Evolutionary conservation across 345 rosid species (phyloP), one percentile per base, ranked within the genome.

Genomic region (Cardamine resedifolia): DNA sequence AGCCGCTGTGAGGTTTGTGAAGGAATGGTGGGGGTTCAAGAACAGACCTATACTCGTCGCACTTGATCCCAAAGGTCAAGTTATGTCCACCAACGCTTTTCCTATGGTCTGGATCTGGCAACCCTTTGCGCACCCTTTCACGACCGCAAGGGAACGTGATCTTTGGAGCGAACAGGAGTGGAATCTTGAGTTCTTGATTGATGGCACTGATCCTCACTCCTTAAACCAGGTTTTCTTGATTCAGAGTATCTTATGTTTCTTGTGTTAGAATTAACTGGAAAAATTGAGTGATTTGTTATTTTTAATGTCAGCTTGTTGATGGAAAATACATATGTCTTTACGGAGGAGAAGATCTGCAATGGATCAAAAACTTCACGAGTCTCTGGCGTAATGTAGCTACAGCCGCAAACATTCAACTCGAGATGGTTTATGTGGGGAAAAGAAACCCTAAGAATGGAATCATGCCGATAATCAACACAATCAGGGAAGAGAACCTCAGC

Each of bases 41-140:
- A 83, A 83, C 73, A 85, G 80, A 63, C 85, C 97, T n/a, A 73
- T 90, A 28, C 76, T 87, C 18, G 89, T 93, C 51, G 98, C 84
- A 26, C 78, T 93, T 74, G 94, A 90, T 59, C 86, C 90, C 1
- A 90, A 89, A 68, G 98, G 96, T n/a, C 83, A 74, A 58, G 88
- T 88, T 44, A 84, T 71, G 73, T 82, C 83, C 55, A 86, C 82
- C 19, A 90, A 90, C 50, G 97, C 98, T 23, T 74, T 93, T 65
- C 87, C 86, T 51, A 90, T 93, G 98, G 85, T 87, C 78, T 85
- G 91, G 87, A 87, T 90, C 70, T 90, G 97, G 96, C 88, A 87
- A n/a, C 62, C 71, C 45, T 19, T 48, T 44, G 97, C 97, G 4
- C 83, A 81, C 53, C 98, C 98, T 16, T 93, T 93, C 84, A 87